Evolutionary conservation across 2,329 filamentous ascomycete genomes (phyloP), one percentile per base, ranked within the genome.

Genomic region (Lasiodiplodia theobromae): DNA sequence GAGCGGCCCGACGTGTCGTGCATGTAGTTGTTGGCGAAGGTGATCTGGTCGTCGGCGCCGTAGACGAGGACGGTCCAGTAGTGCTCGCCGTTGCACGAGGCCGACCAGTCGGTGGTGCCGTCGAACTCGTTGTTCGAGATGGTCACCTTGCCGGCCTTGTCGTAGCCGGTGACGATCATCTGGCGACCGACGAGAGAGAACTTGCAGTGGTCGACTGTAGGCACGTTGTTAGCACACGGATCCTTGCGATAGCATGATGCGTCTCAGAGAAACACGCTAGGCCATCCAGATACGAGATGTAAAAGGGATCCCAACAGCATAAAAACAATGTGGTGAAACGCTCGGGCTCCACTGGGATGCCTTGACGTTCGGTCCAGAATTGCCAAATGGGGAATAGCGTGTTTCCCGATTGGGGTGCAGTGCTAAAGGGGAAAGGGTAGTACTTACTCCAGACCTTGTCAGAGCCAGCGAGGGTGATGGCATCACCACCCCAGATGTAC

Each of bases 121-220:
- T 85, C 78, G 69, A 85, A 80, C 52, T 82, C 81, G 71, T 77
- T 82, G 78, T 85, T 85, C 16, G 82, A 82, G 65, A 85, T 77
- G 1, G 83, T 84, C 0, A 84, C 77, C 52, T n/a, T 5, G 8
- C 49, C 60, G 10, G 60, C 60, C 47, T 51, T 52, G 18, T 64
- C 60, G 60, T 64, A 66, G 8, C 52, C 52, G 60, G 75, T 75
- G 66, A 81, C 78, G 62, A 83, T 75, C 72, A 82, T 79, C 76
- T 84, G 82, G 65, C 83, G 81, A 5, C 82, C 82, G 54, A 84
- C 79, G 18, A 81, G 75, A 3, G 80, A 82, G 71, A 82, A 75
- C 69, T 56, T 56, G 37, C 12, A 12, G 51, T 66, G 63, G 23
- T 66, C 63, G 18, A 64, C 57, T 49, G 44, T 3, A n/a, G 23